Conservation (phyloP, 306 rosid species). For the Rosa chinensis region DNA sequence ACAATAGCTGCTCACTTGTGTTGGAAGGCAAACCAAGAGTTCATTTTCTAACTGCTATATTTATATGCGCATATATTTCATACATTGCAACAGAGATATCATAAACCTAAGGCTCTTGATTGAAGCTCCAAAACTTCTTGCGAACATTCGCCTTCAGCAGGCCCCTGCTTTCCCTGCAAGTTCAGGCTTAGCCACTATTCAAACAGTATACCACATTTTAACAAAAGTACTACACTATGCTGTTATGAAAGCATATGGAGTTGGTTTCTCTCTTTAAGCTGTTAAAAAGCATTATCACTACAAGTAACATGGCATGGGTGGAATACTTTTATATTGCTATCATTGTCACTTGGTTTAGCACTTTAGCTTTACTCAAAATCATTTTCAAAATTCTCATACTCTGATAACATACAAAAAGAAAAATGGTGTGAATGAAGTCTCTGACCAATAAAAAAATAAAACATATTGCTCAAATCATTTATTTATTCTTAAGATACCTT, state of each 20-base stretch:
- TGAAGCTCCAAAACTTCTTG: slow-evolving; percentile 14
- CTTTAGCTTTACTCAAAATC: neutral
- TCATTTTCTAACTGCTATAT: neutral
- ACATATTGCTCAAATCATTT: neutral
- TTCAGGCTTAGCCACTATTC: neutral
- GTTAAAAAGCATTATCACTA: neutral
- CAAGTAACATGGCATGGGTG: neutral
- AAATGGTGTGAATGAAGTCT: neutral
- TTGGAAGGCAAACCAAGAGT: neutral
- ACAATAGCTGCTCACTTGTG: neutral
- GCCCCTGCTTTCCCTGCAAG: slow-evolving; percentile 8
- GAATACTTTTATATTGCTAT: too few species aligned
- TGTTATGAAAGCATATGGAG: neutral
- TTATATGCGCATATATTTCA: neutral
- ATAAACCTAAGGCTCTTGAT: slow-evolving; percentile 12
- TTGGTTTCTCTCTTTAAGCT: neutral
- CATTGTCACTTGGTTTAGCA: too few species aligned
- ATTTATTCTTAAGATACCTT: neutral
- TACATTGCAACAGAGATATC: neutral
- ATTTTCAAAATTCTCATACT: neutral
- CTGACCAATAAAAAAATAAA: too few species aligned
- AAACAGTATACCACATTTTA: neutral
- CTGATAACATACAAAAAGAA: neutral
- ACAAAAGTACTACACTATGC: neutral
- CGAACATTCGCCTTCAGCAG: slow-evolving; percentile 1